Evolutionary conservation across 163 green algal species (phyloP).

Genomic region (Scenedesmus sp.): DNA sequence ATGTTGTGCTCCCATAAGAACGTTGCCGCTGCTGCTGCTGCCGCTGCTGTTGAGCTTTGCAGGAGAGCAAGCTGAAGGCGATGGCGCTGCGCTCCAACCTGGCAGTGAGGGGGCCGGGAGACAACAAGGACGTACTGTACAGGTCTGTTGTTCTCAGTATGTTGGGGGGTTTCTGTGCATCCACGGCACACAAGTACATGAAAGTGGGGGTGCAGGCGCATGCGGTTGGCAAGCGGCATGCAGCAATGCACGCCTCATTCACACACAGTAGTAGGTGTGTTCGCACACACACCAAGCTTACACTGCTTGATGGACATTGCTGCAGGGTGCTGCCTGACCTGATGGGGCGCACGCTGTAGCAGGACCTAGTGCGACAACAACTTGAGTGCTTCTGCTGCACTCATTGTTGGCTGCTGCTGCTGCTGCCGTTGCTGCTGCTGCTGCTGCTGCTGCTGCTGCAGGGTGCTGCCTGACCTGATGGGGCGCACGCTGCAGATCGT

Average conservation of each 20-base stretch:
- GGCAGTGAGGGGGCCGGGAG: constrained; percentile 36
- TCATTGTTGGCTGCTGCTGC: background rate
- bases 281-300: no score
- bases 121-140: constrained; percentile 42
- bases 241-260: no score
- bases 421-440: background rate
- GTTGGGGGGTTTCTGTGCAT: no score
- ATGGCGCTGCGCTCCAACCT: constrained; percentile 58
- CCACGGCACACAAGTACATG: no score
- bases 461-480: constrained; percentile 52
- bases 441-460: constrained; percentile 35
- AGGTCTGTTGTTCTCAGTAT: background rate
- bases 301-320: background rate
- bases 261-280: no score
- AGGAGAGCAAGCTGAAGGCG: constrained; percentile 48
- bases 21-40: background rate
- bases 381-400: no score
- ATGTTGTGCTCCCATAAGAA: background rate
- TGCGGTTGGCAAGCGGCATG: no score
- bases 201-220: no score
- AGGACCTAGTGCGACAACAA: no score
- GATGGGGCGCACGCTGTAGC: constrained; percentile 56
- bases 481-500: constrained; percentile 58
- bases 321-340: constrained; percentile 54
- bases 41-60: constrained; percentile 3